Conservation (phyloP, 208 protist genomes). For the Crithidia fasciculata region DNA sequence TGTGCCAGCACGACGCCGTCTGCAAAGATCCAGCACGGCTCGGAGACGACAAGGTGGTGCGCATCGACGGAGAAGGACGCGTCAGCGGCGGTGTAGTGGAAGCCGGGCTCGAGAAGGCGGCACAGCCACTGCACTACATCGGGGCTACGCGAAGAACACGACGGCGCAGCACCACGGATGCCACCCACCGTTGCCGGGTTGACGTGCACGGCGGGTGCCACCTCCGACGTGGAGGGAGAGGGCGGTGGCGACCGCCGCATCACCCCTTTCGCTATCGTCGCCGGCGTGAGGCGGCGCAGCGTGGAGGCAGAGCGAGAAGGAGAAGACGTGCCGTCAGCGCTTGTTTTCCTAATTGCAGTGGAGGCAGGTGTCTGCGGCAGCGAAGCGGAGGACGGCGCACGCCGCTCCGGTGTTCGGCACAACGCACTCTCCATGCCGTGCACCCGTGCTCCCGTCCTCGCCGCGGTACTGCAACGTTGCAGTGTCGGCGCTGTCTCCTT, state of each 20-base stretch:
- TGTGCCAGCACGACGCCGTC: constrained; percentile 79
- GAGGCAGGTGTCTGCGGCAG: constrained; percentile 3
- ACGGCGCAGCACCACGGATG: no score
- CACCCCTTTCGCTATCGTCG: constrained; percentile 7
- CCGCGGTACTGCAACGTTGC: background rate
- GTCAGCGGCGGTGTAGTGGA: constrained; percentile 62
- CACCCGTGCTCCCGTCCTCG: background rate
- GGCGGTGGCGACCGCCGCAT: background rate
- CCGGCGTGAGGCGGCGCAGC: constrained; percentile 1
- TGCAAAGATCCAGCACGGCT: constrained; percentile 62
- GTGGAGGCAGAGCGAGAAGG: background rate
- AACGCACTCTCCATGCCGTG: background rate
- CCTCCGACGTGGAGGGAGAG: background rate
- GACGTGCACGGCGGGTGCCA: background rate
- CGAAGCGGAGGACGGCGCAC: background rate
- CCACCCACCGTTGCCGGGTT: background rate
- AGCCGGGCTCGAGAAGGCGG: constrained; percentile 43
- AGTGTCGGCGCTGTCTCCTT: background rate
- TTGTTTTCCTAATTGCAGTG: background rate
- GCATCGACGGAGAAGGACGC: constrained; percentile 39
- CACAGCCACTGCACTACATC: constrained; percentile 52
- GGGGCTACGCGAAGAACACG: background rate
- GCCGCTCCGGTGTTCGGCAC: background rate
- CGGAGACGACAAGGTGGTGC: background rate
- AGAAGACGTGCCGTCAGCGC: background rate